Evolutionary conservation across 805 yeast genomes (phyloP).

Genomic region (Jamesozyma piceae): DNA sequence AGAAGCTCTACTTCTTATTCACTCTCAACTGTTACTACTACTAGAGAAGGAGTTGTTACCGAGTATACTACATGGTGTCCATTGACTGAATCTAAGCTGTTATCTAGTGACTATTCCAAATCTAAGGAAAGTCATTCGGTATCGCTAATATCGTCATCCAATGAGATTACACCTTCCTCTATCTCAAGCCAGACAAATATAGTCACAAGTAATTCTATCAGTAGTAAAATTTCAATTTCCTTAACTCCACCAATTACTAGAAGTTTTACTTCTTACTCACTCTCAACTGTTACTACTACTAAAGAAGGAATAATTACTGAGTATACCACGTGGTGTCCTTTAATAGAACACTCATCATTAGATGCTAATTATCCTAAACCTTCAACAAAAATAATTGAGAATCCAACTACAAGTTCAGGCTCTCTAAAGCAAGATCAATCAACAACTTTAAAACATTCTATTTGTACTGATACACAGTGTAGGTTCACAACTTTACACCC

Average conservation of each 20-base stretch:
- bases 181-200: background rate
- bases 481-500: background rate
- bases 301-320: conserved; percentile 27
- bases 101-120: background rate
- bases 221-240: background rate
- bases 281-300: conserved; percentile 24
- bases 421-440: background rate
- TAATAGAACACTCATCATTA: too few relatives aligned
- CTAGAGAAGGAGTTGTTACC: conserved; percentile 20
- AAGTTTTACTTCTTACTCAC: background rate
- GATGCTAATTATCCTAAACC: too few relatives aligned
- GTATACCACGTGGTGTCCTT: conserved; percentile 37
- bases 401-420: background rate
- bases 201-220: background rate
- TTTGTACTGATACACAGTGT: background rate
- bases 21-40: conserved; percentile 13
- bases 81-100: conserved; percentile 4
- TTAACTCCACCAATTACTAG: background rate
- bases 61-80: conserved; percentile 27
- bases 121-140: background rate
- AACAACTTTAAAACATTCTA: background rate
- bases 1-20: background rate
- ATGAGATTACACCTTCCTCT: background rate
- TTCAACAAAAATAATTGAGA: too few relatives aligned
- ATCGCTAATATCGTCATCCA: background rate